Evolutionary conservation across 2,329 filamentous ascomycete genomes (phyloP).

Genomic region (Phialemonium atrogriseum): DNA sequence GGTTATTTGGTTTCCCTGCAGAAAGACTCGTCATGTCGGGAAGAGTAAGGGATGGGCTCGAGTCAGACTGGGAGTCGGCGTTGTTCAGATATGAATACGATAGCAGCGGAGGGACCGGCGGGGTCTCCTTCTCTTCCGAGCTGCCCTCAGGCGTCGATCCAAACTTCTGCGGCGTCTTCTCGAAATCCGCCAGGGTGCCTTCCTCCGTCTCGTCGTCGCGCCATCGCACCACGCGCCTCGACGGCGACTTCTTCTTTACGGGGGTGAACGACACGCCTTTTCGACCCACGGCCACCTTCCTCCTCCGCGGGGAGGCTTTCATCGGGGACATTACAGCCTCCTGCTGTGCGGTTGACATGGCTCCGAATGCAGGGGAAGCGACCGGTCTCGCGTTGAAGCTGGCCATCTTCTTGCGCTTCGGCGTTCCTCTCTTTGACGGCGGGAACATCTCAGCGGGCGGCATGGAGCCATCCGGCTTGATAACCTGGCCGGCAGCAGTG

Average conservation of each 20-base stretch:
- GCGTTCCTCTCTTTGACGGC: slow-evolving; percentile 64
- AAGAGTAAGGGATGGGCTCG: slow-evolving; percentile 52
- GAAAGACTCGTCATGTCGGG: slow-evolving; percentile 30
- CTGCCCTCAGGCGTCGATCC: slow-evolving; percentile 45
- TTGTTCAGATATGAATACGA: slow-evolving; percentile 44
- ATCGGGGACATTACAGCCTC: slow-evolving; percentile 52
- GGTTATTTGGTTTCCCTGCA: slow-evolving; percentile 51
- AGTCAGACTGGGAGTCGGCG: slow-evolving; percentile 45
- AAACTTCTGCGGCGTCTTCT: slow-evolving; percentile 74
- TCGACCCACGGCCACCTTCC: slow-evolving; percentile 52
- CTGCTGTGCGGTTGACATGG: slow-evolving; percentile 20
- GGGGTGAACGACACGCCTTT: slow-evolving; percentile 79
- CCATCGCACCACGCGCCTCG: slow-evolving; percentile 80
- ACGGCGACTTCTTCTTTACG: slow-evolving; percentile 60
- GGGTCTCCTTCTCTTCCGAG: slow-evolving; percentile 41
- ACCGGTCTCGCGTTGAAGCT: slow-evolving; percentile 33
- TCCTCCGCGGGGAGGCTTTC: slow-evolving; percentile 72
- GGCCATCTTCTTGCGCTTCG: slow-evolving; percentile 59
- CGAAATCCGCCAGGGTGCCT: slow-evolving; percentile 80
- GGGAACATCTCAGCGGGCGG: slow-evolving; percentile 58
- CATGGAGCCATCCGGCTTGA: slow-evolving; percentile 75
- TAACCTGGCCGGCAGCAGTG: slow-evolving; percentile 68
- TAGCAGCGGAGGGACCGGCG: slow-evolving; percentile 40
- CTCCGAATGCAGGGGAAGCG: slow-evolving; percentile 32
- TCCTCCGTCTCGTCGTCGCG: slow-evolving; percentile 79